A percentile compares a stretch with the other conserved stretches of the same genome.
Evolutionary conservation across 345 rosid species (phyloP).

Genomic region (Eucalyptus erythrocorys): DNA sequence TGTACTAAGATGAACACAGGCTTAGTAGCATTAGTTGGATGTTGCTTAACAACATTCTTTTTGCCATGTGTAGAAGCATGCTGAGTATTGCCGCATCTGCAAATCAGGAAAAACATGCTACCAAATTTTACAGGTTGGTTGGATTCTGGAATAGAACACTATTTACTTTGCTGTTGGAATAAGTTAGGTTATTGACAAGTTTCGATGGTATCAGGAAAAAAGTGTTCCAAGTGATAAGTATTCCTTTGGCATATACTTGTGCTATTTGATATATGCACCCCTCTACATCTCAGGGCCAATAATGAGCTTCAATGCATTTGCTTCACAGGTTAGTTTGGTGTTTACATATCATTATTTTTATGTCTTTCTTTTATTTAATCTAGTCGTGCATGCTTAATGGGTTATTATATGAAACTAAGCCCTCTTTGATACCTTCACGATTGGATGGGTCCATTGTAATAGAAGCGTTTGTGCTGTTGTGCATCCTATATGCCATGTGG

Average conservation of each 20-base stretch:
- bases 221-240: constrained; percentile 23
- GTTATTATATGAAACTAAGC: not conserved
- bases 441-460: not conserved
- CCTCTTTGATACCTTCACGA: not conserved
- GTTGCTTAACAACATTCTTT: not conserved
- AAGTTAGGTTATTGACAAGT: not conserved
- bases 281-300: constrained; percentile 91
- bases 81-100: constrained; percentile 38
- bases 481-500: not conserved
- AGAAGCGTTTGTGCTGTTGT: not conserved
- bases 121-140: constrained; percentile 41
- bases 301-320: constrained; percentile 84
- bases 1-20: not conserved
- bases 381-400: not conserved
- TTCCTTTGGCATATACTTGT: constrained; percentile 47
- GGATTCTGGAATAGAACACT: not conserved
- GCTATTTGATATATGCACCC: constrained; percentile 85
- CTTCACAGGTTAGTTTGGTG: constrained; percentile 61
- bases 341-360: not conserved
- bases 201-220: constrained; percentile 41
- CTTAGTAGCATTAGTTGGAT: not conserved
- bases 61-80: constrained; percentile 39
- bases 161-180: not conserved
- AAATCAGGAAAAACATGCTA: constrained; percentile 52
- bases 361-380: not conserved